Evolutionary conservation across 2,329 filamentous ascomycete species (phyloP), one percentile per base, ranked within the genome.

Genomic region (Paracoccidioides lutzii): DNA sequence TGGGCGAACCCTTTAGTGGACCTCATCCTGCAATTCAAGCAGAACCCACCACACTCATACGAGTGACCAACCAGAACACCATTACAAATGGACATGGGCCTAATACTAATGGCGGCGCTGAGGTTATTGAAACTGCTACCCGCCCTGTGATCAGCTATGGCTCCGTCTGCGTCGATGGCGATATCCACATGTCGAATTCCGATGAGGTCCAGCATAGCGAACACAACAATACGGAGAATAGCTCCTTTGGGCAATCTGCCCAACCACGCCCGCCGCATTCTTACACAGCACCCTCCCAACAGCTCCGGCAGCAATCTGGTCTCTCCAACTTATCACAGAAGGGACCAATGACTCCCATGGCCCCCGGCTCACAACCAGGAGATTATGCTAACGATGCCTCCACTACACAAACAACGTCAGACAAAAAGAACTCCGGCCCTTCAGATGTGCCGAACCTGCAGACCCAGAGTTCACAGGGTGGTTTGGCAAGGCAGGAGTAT

Each of bases 341-440:
- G 58, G 72, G 71, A 32, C 77, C 75, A 5, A 77, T 81, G 61
- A 83, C 80, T 2, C 79, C 79, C 28, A 76, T 84, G 71, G 75
- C 76, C 7, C 75, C 76, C 10, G 78, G 79, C 57, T 81, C 81
- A 37, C 77, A 82, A 65, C 73, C 77, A 14, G 74, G 74, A 28
- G 79, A 84, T 79, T 84, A 82, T 57, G 74, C 84, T 54, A 96
- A 97, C 64, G 90, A 95, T 64, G 91, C 90, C 1, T 95, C 90
- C 2, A 94, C 90, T 0, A 97, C 90, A 1, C 83, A 83, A 28
- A 85, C 83, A 2, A 95, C 90, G 0, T 81, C 78, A 1, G 82
- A 83, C n/a, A 93, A 95, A 71, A 83, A 82, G 68, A 90, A 87
- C 2, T 88, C 87, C 0, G 83, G 87, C 59, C 80, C 82, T 5